A percentile compares a stretch with the other conserved stretches of the same genome.
Conservation (phyloP, 257 asterid species). For the Echites panduratus region DNA sequence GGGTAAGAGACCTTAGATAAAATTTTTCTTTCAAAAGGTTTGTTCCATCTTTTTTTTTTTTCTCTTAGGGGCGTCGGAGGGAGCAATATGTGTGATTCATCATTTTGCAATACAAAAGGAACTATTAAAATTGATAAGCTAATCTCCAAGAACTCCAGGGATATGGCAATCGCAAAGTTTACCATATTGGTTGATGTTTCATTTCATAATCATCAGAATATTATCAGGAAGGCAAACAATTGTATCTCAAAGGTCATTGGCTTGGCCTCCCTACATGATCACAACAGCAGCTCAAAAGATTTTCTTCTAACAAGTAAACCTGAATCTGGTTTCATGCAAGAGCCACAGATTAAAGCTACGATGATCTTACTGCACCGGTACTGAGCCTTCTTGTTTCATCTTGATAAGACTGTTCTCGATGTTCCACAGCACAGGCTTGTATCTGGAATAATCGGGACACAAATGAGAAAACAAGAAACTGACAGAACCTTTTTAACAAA, state of each 20-base stretch:
- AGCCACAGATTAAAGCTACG: neutral
- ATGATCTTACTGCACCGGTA: constrained; percentile 29
- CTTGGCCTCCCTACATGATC: neutral
- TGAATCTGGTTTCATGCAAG: neutral
- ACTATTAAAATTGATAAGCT: no score
- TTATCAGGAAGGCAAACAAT: no score
- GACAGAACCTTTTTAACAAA: neutral
- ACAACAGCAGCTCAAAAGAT: neutral
- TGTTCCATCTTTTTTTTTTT: no score
- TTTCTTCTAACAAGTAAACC: neutral
- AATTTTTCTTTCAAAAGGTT: neutral
- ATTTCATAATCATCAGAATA: no score
- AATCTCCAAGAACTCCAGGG: no score
- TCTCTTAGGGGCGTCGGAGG: no score
- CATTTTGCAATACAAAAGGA: no score
- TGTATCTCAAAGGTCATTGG: neutral
- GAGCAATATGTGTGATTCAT: no score
- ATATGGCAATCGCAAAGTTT: no score
- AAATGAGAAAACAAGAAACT: neutral
- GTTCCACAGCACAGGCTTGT: constrained; percentile 70
- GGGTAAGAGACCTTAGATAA: neutral
- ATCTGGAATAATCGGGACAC: constrained; percentile 37
- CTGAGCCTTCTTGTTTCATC: constrained; percentile 68
- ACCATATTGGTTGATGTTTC: no score
- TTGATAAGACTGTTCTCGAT: constrained; percentile 69